Base-by-base conservation (phyloP, 805 yeast species). In the Teunomyces tritomae region DNA sequence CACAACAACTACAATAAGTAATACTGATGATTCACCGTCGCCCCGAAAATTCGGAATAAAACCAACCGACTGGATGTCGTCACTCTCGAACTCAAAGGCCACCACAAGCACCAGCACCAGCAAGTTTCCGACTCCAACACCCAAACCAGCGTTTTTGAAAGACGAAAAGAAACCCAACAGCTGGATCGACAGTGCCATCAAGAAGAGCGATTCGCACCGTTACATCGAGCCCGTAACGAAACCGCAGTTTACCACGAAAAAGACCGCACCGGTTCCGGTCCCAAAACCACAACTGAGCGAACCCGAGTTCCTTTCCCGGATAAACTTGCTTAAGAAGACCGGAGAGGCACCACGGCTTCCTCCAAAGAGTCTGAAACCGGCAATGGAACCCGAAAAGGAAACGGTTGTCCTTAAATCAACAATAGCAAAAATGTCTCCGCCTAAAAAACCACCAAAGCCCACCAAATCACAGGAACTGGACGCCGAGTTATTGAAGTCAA, bases 351-450 rank as follows among this genome's bases (percentile, higher is more conserved):
- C 27, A 39, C 28, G 24, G 9, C 10, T 26, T 20, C 44, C 50
- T 11, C 39, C 39, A n/a, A 35, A 32, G 28, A 65, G 63, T 4
- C 20, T 48, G 6, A 64, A 63, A 28, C 62, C 61, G 11, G 27
- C 55, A 1, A 26, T 47, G 11, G 44, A 47, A 4, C 36, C 30
- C 27, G 30, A 52, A 17, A 39, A 53, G 29, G 63, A 61, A 10
- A 34, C 50, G 11, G 58, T 53, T n/a, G 26, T 58, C 8, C 51
- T 61, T 20, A 51, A 48, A 17, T 45, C 51, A 6, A 50, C 56
- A 8, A 51, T 57, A 51, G 47, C 57, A 0, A 49, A 45, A 11
- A 49, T 58, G 34, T 42, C 55, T 9, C 29, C 43, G 9, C 44
- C 46, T 13, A 41, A 49, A 39, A 27, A 44, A 8, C 47, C 40